These are phyloP conservation scores for Tolypocladium paradoxum DNA, from an alignment of 2,329 filamentous ascomycete genomes.

Conservation along the genomic window DNA sequence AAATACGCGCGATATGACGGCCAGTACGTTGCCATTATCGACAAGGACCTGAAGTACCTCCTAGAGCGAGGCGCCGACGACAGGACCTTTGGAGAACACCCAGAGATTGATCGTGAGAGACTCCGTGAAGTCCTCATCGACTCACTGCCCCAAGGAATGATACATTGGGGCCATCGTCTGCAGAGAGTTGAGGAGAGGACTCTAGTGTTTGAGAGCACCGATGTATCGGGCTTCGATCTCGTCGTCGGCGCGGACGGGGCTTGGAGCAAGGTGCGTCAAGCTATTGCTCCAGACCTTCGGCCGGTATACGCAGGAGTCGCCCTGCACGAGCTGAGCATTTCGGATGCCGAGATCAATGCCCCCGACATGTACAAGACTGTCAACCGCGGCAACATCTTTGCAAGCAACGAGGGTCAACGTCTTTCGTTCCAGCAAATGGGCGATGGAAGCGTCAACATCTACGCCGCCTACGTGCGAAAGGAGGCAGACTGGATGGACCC, in stretches of 20 bases:
- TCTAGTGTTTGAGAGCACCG: conserved; percentile 27
- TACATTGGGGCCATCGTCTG: conserved; percentile 36
- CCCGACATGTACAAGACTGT: conserved; percentile 32
- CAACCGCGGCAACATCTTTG: conserved; percentile 36
- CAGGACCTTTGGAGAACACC: conserved; percentile 20
- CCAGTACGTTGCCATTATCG: conserved; percentile 36
- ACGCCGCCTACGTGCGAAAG: conserved; percentile 24
- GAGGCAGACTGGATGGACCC: conserved; percentile 24
- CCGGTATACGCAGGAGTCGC: conserved; percentile 37
- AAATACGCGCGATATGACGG: conserved; percentile 39
- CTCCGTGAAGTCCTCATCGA: conserved; percentile 33
- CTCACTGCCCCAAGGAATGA: conserved; percentile 31
- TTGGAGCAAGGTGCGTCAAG: conserved; percentile 23
- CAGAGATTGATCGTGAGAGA: conserved; percentile 41
- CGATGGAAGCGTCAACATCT: conserved; percentile 34
- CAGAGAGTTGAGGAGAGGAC: conserved; percentile 22
- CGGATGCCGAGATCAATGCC: conserved; percentile 27
- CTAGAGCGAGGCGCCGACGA: conserved; percentile 18
- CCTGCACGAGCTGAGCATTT: conserved; percentile 29
- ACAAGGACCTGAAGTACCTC: conserved; percentile 26
- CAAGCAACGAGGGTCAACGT: conserved; percentile 27
- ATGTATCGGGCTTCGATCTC: conserved; percentile 25
- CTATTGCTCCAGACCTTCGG: conserved; percentile 22
- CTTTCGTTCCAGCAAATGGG: conserved; percentile 31
- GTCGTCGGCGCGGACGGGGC: conserved; percentile 26